Percentiles rank a stretch among this genome's conserved stretches.
Evolutionary conservation across 164 flowering plant genomes (phyloP).

Genomic region (Aristolochia californica): DNA sequence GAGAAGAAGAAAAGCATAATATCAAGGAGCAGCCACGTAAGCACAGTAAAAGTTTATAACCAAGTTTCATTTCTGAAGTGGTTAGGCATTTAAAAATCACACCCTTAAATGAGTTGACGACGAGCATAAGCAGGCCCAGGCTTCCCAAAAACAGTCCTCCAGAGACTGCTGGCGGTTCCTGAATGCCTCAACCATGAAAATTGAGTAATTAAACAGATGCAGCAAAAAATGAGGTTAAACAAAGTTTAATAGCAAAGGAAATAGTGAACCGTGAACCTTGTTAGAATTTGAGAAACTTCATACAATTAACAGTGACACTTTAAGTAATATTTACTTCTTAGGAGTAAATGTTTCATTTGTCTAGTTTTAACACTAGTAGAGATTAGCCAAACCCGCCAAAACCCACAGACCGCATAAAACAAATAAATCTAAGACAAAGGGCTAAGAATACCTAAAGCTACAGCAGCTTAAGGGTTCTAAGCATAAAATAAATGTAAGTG

Average conservation of each 20-base stretch:
- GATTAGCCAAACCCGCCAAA: no score
- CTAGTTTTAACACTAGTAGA: no score
- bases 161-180: slow-evolving; percentile 56
- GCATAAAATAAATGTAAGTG: neutral
- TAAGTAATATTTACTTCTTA: neutral
- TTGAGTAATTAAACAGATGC: slow-evolving; percentile 6
- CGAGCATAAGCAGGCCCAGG: slow-evolving; percentile 97
- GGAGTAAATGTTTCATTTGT: no score
- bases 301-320: neutral
- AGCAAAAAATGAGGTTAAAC: neutral
- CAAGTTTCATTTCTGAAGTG: neutral
- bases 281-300: neutral
- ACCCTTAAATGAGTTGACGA: slow-evolving; percentile 93
- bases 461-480: no score
- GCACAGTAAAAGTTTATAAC: neutral
- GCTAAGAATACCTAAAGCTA: no score
- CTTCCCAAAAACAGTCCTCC: slow-evolving; percentile 98
- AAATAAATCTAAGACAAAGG: no score
- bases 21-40: neutral
- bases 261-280: neutral
- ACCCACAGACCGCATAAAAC: no score
- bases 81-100: slow-evolving; percentile 4
- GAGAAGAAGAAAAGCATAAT: slow-evolving; percentile 8
- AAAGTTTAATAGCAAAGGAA: slow-evolving; percentile 1
- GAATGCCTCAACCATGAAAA: slow-evolving; percentile 5